Evolutionary conservation across 768 basidiomycete genomes (phyloP), one percentile per base, ranked within the genome.

Genomic region (Podaxis pistillaris): DNA sequence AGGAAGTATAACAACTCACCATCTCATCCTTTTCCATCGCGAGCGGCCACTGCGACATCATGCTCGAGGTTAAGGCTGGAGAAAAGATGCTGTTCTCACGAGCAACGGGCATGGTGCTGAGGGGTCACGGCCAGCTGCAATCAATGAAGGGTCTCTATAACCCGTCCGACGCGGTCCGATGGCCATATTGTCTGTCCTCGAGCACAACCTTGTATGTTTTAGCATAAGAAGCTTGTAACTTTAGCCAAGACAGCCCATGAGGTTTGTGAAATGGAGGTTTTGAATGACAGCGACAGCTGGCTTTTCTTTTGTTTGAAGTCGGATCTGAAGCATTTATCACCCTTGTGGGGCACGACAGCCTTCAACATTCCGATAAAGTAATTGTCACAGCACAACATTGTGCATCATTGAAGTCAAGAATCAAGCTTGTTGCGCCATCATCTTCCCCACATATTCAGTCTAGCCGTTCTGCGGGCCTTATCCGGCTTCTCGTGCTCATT

Each of bases 11-110:
- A n/a, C 22, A 24, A 24, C 61, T 62, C 46, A 62, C 61, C 36
- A 41, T 56, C 47, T 49, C 47, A 40, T 50, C 60, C 61, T 49
- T 55, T 47, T 24, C 33, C 24, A 24, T 26, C 46, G 44, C 15
- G 22, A 47, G n/a, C 13, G 22, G 33, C 54, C 28, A 56, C 46
- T 37, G 22, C 19, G 38, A 37, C 54, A 56, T 56, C 46, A 30
- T 56, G 40, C 19, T 44, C 47, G 44, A 56, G 36, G 53, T 62
- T 36, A 38, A 50, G 44, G 61, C 46, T 51, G 61, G 49, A 52
- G 61, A 62, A 56, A 56, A 53, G 59, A 33, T 52, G 53, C 47
- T 24, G 61, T 62, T 62, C 61, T 62, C 61, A 62, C 61, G 61
- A 62, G 61, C 61, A 38, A 36, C 55, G 30, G 55, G 11, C 26